Base-by-base conservation (phyloP, 495 filamentous ascomycete species). In the Talaromyces nanjingensis region DNA sequence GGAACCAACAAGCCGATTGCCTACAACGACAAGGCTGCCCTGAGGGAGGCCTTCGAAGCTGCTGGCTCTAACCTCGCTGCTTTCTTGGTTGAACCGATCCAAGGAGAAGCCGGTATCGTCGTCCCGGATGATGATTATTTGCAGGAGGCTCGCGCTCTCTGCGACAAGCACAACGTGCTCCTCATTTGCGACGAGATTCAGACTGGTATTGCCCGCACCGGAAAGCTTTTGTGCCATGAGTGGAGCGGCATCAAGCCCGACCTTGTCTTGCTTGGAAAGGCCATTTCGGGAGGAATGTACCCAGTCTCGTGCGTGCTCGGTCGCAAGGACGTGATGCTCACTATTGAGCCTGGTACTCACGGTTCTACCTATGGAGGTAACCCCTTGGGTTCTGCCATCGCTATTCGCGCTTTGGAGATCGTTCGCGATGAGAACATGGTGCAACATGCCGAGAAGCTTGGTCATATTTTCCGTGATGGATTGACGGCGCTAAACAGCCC, bases 161-260 rank as follows among this genome's bases (percentile, higher is more conserved):
- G 94, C 81, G 90, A 91, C 74, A 89, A 94, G 77, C 84, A 98
- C 81, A 96, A 97, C 67, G 91, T 93, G 24, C 85, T 99, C 37
- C 73, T 99, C 66, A 97, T 99, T 71, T 96, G 91, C 72, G 94
- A 99, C 72, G 94, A 99, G 84, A 97, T 99, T 71, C 94, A 99
- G 76, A 99, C 96, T 25, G 87, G 93, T 67, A 96, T 99, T 76
- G 96, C 92, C 60, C 86, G 94, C 62, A 98, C 96, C 14, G 94
- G 94, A 25, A 89, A 89, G 68, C 87, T 99, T 75, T 83, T 99
- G 27, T 98, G 94, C 81, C 88, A 87, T 69, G 88, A 98, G 74
- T 97, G 96, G 92, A 89, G 91, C 60, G 89, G 87, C 64, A 90
- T 99, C 80, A 94, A 92, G 78, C 94, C 94, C 16, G 96, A 99